These are phyloP conservation scores for Gonapodya prolifera DNA, from an alignment of 192 early-diverging fungal species.

Conservation along the genomic window DNA sequence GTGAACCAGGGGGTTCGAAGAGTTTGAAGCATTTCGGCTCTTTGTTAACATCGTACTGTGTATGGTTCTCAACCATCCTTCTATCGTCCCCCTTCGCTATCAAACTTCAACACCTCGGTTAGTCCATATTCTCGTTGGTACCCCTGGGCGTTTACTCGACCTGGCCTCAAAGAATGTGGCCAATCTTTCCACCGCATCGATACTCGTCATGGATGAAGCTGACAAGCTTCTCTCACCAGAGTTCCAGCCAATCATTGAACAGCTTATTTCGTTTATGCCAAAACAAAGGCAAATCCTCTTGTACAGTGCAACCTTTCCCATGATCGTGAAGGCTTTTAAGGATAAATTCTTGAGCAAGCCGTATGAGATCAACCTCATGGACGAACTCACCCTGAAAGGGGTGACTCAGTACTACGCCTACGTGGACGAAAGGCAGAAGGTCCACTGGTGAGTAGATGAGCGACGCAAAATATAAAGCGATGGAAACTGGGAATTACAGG, in stretches of 20 bases:
- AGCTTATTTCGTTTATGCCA: constrained; percentile 82
- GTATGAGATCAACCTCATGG: constrained; percentile 99
- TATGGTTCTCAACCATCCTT: neutral
- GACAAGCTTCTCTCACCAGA: constrained; percentile 97
- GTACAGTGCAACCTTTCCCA: constrained; percentile 94
- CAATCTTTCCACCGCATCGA: constrained; percentile 74
- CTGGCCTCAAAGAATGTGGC: constrained; percentile 89
- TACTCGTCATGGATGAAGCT: constrained; percentile 98
- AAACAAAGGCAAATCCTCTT: constrained; percentile 83
- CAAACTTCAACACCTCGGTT: neutral
- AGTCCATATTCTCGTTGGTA: constrained; percentile 95
- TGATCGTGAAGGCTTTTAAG: constrained; percentile 96
- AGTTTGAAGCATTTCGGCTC: neutral
- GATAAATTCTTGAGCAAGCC: constrained; percentile 92
- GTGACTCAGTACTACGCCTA: constrained; percentile 99
- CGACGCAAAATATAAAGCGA: neutral
- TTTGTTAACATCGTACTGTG: constrained; percentile 10
- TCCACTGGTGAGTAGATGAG: constrained; percentile 49
- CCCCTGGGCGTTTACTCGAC: constrained; percentile 93
- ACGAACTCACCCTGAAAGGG: constrained; percentile 93
- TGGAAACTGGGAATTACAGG: neutral
- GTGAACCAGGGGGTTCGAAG: neutral
- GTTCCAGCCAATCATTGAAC: constrained; percentile 91
- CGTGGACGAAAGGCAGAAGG: constrained; percentile 97
- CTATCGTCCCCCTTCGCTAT: neutral